Evolutionary conservation across 2,329 filamentous ascomycete species (phyloP), one percentile per base, ranked within the genome.

Genomic region (Ophiostoma populinum): DNA sequence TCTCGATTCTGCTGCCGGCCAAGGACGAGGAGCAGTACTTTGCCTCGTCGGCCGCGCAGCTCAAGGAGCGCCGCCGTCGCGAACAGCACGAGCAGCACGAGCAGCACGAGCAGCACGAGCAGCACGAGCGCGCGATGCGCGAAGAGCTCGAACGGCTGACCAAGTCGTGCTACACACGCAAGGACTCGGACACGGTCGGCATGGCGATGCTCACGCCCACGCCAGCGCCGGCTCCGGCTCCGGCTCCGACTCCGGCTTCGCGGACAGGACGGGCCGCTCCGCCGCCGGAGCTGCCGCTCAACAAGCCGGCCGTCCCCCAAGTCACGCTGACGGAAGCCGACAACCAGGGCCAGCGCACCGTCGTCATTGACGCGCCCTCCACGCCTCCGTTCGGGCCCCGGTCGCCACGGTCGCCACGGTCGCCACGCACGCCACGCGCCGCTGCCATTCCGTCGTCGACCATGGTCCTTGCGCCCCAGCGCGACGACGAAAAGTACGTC

Each of bases 251-350:
- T 12, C 41, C 21, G 7, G 6, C 21, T 22, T 11, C 21, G 21
- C 21, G 7, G 31, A 20, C 41, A 46, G n/a, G n/a, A n/a, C n/a
- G n/a, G n/a, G n/a, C n/a, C n/a, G n/a, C n/a, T n/a, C n/a, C n/a
- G n/a, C n/a, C n/a, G n/a, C n/a, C n/a, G n/a, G n/a, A n/a, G n/a
- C n/a, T n/a, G n/a, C n/a, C n/a, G n/a, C n/a, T 38, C n/a, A 31
- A 24, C 16, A 24, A 9, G 22, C 46, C 58, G 1, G 56, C 56
- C 7, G 63, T 65, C 16, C 58, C 59, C 5, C 58, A 62, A 42
- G 47, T 57, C 12, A 49, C 49, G 6, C 43, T 51, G 13, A 52
- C 46, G 0, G 40, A 43, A 15, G 34, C 34, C 20, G 32, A 37
- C 34, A 32, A 16, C 25, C 20, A 18, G 7, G 34, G 29, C 21